Percentiles rank a stretch among this genome's conserved stretches.
Evolutionary conservation across 208 protist species (phyloP).

Genomic region (Phytomonas francai): DNA sequence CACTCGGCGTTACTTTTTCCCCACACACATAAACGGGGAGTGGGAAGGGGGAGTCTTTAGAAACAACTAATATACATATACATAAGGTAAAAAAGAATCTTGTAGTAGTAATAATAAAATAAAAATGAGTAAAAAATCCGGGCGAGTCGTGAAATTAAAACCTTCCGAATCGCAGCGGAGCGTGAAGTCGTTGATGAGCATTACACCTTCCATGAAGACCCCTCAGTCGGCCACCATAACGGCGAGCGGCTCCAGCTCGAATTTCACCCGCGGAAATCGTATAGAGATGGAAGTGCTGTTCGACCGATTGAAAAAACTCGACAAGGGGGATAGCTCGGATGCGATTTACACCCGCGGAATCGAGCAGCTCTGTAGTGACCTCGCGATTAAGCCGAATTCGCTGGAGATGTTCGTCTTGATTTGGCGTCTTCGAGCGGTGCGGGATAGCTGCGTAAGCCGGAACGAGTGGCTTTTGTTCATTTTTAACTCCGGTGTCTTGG

Average conservation of each 20-base stretch:
- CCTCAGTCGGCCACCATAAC: neutral
- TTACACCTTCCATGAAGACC: neutral
- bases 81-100: no score
- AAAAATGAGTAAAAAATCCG: neutral
- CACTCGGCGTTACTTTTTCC: neutral
- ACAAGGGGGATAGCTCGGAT: constrained; percentile 35
- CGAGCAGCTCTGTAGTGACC: constrained; percentile 41
- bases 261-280: constrained; percentile 6
- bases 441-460: constrained; percentile 35
- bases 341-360: constrained; percentile 47
- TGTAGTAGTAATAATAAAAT: neutral
- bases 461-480: constrained; percentile 62
- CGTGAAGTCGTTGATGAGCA: neutral
- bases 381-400: constrained; percentile 24
- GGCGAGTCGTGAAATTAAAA: neutral
- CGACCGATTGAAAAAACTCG: constrained; percentile 33
- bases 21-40: no score
- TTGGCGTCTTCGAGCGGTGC: constrained; percentile 68
- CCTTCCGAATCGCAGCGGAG: neutral
- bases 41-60: no score
- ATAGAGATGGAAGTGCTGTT: constrained; percentile 61
- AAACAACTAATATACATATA: no score
- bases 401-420: constrained; percentile 64
- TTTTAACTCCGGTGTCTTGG: constrained; percentile 52
- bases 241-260: neutral